A percentile compares a stretch with the other conserved stretches of the same genome.
phyloP scores from a whole-genome alignment of 192 early-diverging fungal species.

The Gamsiella multidivaricata region DNA sequence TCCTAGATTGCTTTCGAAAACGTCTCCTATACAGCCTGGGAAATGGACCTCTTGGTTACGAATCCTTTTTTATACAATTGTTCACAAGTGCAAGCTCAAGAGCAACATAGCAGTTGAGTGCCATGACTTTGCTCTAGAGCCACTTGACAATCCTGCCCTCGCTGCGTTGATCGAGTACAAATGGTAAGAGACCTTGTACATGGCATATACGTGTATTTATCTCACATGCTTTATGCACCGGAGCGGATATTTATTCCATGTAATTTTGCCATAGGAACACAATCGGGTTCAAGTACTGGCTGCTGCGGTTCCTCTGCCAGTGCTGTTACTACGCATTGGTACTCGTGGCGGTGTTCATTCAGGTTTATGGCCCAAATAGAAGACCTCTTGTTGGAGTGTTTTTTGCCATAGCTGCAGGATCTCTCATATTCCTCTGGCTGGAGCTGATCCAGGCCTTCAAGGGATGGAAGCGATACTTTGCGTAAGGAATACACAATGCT shows the following conservation, averaged over 20 bases:
- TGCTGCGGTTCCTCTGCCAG: not conserved
- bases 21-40: too few relatives aligned
- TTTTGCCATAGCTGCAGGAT: not conserved
- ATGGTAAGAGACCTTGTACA: conserved; percentile 25
- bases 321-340: conserved; percentile 20
- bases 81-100: not conserved
- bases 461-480: not conserved
- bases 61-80: not conserved
- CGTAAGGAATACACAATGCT: not conserved
- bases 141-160: conserved; percentile 30
- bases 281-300: conserved; percentile 13
- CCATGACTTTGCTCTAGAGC: conserved; percentile 2
- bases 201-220: not conserved
- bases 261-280: conserved; percentile 9
- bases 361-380: not conserved
- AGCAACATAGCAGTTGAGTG: not conserved
- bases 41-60: not conserved
- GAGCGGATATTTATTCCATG: not conserved
- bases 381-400: not conserved
- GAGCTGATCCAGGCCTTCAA: not conserved
- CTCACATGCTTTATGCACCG: too few relatives aligned
- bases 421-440: conserved; percentile 12
- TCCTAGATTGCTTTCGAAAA: not conserved
- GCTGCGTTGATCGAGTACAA: conserved; percentile 32
- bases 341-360: not conserved